Conservation (phyloP, 2,329 filamentous ascomycete species). For the Dryadomyces sulphureus region DNA sequence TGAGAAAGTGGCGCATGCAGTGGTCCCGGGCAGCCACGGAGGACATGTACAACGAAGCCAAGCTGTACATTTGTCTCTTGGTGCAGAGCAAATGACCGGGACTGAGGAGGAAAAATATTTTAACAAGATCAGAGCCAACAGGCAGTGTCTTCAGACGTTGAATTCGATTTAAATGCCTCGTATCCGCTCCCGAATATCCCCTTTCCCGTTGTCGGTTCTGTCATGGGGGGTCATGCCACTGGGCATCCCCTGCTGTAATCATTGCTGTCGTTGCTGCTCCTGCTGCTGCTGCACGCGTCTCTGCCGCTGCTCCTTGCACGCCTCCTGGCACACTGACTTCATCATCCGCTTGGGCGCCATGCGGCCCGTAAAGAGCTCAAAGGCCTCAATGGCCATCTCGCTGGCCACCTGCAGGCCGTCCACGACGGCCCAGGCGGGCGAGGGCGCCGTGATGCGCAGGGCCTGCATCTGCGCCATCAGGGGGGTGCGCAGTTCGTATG, state of each 20-base stretch:
- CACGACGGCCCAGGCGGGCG: constrained; percentile 53
- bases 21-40: no score
- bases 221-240: no score
- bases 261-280: neutral
- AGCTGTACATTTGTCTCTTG: no score
- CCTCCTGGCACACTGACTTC: constrained; percentile 39
- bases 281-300: neutral
- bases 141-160: no score
- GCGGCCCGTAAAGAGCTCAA: constrained; percentile 61
- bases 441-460: constrained; percentile 26
- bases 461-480: constrained; percentile 50
- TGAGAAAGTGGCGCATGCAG: no score
- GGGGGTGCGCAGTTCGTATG: constrained; percentile 57
- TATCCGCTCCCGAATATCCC: no score
- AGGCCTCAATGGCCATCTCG: constrained; percentile 63
- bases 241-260: neutral
- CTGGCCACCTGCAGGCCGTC: constrained; percentile 58
- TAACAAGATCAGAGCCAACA: no score
- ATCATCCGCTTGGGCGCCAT: constrained; percentile 55
- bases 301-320: constrained; percentile 24
- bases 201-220: neutral
- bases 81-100: no score
- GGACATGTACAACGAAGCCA: no score
- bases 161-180: no score
- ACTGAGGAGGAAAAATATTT: no score